Conservation (phyloP, 495 filamentous ascomycete genomes). For the Podospora sp. region DNA sequence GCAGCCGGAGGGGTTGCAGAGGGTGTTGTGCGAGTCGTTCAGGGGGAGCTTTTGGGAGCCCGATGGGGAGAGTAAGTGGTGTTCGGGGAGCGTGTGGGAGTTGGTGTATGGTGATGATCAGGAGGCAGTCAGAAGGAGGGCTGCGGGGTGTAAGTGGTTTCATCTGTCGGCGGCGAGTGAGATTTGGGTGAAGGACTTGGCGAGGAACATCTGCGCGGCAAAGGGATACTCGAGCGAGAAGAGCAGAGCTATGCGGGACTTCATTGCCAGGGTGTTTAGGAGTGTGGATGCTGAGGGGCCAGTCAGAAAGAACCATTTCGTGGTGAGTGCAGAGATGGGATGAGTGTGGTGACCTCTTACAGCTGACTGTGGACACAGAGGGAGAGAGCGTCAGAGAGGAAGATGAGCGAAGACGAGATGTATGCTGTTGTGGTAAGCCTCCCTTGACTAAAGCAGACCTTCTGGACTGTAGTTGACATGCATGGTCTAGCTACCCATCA, state of each 20-base stretch:
- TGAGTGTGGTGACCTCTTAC: background rate
- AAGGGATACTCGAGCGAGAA: background rate
- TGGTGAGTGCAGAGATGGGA: background rate
- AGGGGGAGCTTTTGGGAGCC: constrained; percentile 19
- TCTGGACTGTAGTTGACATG: background rate
- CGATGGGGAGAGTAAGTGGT: constrained; percentile 3
- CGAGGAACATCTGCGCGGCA: background rate
- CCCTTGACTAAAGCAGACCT: background rate
- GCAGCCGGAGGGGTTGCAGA: background rate
- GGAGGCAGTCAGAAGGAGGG: background rate
- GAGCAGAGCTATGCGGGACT: background rate
- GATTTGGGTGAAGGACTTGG: constrained; percentile 9
- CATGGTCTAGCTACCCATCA: constrained; percentile 6
- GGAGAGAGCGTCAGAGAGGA: background rate
- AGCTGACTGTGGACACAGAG: background rate
- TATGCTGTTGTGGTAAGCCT: constrained; percentile 5
- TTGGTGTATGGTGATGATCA: constrained; percentile 3
- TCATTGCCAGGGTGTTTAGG: constrained; percentile 4
- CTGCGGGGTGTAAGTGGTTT: constrained; percentile 11
- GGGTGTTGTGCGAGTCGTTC: background rate
- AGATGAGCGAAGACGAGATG: background rate
- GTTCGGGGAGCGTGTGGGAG: background rate
- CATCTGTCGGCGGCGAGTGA: constrained; percentile 16
- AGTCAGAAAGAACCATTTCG: constrained; percentile 12
- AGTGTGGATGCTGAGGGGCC: constrained; percentile 15